Evolutionary conservation across 306 rosid species (phyloP), one percentile per base, ranked within the genome.

Genomic region (Abrus pulchellus): DNA sequence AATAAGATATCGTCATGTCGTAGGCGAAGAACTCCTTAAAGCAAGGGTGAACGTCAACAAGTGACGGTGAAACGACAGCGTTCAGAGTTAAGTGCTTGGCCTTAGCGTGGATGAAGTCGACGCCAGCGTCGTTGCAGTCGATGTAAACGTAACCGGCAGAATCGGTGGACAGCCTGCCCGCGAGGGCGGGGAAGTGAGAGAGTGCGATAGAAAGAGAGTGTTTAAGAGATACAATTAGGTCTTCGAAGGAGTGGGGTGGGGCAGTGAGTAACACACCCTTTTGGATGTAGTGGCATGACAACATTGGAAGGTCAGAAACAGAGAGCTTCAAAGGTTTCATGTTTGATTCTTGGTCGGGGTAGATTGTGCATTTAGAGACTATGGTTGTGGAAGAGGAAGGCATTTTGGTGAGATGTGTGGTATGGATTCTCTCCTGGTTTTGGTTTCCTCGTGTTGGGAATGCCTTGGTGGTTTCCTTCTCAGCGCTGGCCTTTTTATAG

Each of bases 221-320:
- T 33, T 89, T 89, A 55, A 94, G 92, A 6, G 78, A 83, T 29
- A 12, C 6, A 76, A 94, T 12, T 7, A 92, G 83, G 65, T 90
- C 84, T n/a, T 86, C 80, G 1, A 80, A 64, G 71, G 95, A 81
- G 66, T 72, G 74, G 32, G 98, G 89, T 0, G 95, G 97, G 38
- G 87, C 80, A 6, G 79, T 32, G 44, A 94, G 79, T 1, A 94
- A 76, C 2, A 94, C 92, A 0, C 98, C 97, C 72, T 94, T 94
- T 41, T 94, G 98, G 59, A 94, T 94, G 83, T 94, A 94, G 44
- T 94, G 98, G 65, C 97, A 92, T 0, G 98, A 92, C 50, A 94
- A 92, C 98, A 94, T 92, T 1, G 98, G 98, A 2, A 94, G 89
- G 55, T 94, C 98, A 1, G 97, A 92, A 38, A 94, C 97, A 0